Base-by-base conservation (phyloP, 148 eudicot species). In the Camellia lanceoleosa region DNA sequence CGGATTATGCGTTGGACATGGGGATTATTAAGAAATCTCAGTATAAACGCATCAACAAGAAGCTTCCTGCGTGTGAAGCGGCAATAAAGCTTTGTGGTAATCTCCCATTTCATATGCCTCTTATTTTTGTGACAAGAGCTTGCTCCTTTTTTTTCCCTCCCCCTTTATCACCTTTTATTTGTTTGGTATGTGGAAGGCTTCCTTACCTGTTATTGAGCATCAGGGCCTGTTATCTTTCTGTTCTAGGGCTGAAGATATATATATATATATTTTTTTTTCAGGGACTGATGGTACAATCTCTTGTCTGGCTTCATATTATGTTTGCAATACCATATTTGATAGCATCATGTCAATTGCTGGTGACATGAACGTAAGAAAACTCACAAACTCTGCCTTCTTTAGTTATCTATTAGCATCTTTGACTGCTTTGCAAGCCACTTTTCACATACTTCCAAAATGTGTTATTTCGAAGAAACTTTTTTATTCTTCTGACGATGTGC, bases 1-100 rank as follows among this genome's bases (percentile, higher is more conserved):
- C 97, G 66, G 98, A 92, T 82, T 94, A 90, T 89, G 98, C 97
- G 65, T 79, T 94, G 83, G 90, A 91, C 71, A 91, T 91, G 98
- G 93, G 95, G 16, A 78, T 94, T 85, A 89, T 94, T 74, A 83
- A 87, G 83, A 79, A 94, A 74, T 71, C 90, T 43, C 79, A 88
- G 19, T 86, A 94, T 80, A 68, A 90, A 58, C 82, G 77, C 74
- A 94, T 92, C 84, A 94, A 87, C 83, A 89, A 86, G 83, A 81
- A 88, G 59, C 88, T 94, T 82, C 98, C 98, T 41, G 80, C 89
- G 19, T 94, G 97, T 88, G 92, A 94, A 89, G 63, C 84, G 54
- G 92, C 92, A 55, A 82, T 88, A 84, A 94, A 94, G 81, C 86
- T 91, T 58, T 94, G 98, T 78, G 98, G 98, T 94, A 91, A 87